Conservation (phyloP, 2,329 filamentous ascomycete genomes). For the Xylaria sp. region DNA sequence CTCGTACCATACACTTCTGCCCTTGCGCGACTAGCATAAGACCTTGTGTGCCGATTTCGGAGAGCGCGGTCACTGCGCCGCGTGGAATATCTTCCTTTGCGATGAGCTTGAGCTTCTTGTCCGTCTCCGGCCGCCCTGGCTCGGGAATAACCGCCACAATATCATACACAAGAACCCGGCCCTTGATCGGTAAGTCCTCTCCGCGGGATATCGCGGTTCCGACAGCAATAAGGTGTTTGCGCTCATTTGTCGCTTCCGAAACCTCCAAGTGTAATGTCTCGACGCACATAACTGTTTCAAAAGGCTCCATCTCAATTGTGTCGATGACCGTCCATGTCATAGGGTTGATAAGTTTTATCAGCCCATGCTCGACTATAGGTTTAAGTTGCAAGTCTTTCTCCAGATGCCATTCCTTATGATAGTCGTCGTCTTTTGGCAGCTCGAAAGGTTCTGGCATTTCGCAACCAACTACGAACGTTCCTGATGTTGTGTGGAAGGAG, state of each 20-base stretch:
- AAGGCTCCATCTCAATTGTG: constrained; percentile 75
- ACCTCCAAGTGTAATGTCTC: constrained; percentile 87
- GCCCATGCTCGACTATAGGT: constrained; percentile 77
- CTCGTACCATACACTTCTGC: constrained; percentile 96
- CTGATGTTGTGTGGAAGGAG: constrained; percentile 79
- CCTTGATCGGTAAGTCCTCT: constrained; percentile 88
- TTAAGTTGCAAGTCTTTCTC: constrained; percentile 72
- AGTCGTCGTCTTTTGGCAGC: constrained; percentile 85
- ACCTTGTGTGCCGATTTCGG: constrained; percentile 85
- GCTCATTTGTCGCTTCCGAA: constrained; percentile 89
- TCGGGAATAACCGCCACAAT: constrained; percentile 92
- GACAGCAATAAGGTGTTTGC: constrained; percentile 82
- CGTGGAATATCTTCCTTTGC: constrained; percentile 91
- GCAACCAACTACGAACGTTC: constrained; percentile 81
- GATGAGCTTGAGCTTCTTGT: constrained; percentile 84
- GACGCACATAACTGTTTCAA: constrained; percentile 83
- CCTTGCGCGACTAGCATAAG: constrained; percentile 92
- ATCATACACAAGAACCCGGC: constrained; percentile 89
- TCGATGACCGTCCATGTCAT: constrained; percentile 83
- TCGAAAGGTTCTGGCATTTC: constrained; percentile 77
- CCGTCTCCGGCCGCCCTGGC: constrained; percentile 84
- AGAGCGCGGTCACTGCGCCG: constrained; percentile 88
- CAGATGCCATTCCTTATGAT: constrained; percentile 81
- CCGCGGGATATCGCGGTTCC: constrained; percentile 88
- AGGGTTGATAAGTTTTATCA: constrained; percentile 82